Evolutionary conservation across 306 rosid genomes (phyloP).

Genomic region (Trifolium dubium): DNA sequence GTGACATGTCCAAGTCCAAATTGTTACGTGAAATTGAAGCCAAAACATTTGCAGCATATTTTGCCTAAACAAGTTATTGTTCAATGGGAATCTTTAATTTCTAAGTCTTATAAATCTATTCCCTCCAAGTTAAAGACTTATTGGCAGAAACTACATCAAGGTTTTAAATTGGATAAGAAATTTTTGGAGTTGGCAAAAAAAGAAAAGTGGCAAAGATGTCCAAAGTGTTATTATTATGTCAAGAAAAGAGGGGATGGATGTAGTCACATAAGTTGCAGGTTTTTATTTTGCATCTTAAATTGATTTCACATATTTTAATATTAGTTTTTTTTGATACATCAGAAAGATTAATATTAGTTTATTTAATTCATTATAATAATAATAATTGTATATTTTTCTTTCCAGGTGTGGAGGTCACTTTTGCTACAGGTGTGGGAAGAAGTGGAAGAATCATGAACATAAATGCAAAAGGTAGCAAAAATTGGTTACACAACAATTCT

Average conservation of each 20-base stretch:
- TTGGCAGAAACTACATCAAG: not conserved
- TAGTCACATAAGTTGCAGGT: not conserved
- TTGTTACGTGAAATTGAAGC: not conserved
- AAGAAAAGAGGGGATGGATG: not conserved
- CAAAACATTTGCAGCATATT: not conserved
- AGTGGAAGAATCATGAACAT: too few species aligned
- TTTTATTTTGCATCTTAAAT: too few species aligned
- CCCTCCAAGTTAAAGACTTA: too few species aligned
- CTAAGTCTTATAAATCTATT: not conserved
- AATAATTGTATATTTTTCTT: too few species aligned
- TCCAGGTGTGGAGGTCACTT: not conserved
- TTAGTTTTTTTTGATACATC: too few species aligned
- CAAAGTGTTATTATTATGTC: not conserved
- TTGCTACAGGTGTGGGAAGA: not conserved
- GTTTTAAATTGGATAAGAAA: not conserved
- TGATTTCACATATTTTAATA: too few species aligned
- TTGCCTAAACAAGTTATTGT: not conserved
- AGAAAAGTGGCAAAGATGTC: not conserved
- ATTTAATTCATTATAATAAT: too few species aligned
- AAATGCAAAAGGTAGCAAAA: too few species aligned
- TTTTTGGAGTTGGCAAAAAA: not conserved
- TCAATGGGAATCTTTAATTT: not conserved
- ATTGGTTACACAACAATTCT: too few species aligned
- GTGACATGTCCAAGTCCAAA: not conserved
- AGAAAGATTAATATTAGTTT: too few species aligned